Conservation (phyloP, 2,329 filamentous ascomycete species). For the Clonostachys byssicola region DNA sequence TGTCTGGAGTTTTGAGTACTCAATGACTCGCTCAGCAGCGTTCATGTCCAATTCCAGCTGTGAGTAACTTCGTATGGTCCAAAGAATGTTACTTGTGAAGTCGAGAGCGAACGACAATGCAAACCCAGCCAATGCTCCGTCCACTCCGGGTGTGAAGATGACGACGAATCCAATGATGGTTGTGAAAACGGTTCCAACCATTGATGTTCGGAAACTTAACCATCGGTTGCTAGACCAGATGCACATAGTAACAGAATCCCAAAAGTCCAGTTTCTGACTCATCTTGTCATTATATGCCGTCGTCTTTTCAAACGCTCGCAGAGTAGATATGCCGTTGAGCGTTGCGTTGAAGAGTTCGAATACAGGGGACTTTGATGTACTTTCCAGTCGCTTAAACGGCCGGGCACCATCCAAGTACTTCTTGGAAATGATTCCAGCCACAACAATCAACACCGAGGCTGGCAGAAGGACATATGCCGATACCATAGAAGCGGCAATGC, state of each 20-base stretch:
- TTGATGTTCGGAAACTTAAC: slow-evolving; percentile 69
- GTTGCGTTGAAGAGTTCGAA: slow-evolving; percentile 77
- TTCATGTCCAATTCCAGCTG: slow-evolving; percentile 77
- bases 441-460: slow-evolving; percentile 50
- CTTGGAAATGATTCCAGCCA: slow-evolving; percentile 54
- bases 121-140: slow-evolving; percentile 70
- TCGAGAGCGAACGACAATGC: slow-evolving; percentile 70
- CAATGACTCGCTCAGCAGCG: slow-evolving; percentile 69
- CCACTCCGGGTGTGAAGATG: slow-evolving; percentile 55
- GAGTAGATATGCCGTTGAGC: slow-evolving; percentile 68
- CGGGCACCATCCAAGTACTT: slow-evolving; percentile 67
- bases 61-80: slow-evolving; percentile 63
- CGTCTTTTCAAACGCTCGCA: slow-evolving; percentile 69
- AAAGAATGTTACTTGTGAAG: slow-evolving; percentile 61
- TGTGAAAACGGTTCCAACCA: slow-evolving; percentile 67
- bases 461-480: slow-evolving; percentile 63
- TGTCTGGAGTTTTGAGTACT: slow-evolving; percentile 66
- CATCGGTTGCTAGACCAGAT: slow-evolving; percentile 72
- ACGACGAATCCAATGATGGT: slow-evolving; percentile 62
- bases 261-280: slow-evolving; percentile 65
- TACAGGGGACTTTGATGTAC: slow-evolving; percentile 71
- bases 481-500: slow-evolving; percentile 64
- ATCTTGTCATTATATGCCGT: slow-evolving; percentile 65
- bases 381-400: slow-evolving; percentile 74
- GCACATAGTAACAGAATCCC: slow-evolving; percentile 62